phyloP scores from a whole-genome alignment of 306 rosid species.

The Quillaja saponaria region DNA sequence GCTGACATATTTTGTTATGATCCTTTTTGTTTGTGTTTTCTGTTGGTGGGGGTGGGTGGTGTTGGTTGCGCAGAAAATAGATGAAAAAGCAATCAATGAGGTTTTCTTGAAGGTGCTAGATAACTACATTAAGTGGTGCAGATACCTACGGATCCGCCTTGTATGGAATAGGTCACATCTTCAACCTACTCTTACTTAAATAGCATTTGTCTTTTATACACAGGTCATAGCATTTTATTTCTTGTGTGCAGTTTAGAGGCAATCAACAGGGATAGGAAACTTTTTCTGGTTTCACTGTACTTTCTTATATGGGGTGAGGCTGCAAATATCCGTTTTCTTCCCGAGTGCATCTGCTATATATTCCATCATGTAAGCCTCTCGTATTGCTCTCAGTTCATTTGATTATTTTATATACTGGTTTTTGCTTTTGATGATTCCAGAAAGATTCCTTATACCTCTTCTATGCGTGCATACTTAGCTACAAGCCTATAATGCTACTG shows the following conservation, averaged over 20 bases:
- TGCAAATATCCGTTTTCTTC: slow-evolving; percentile 98
- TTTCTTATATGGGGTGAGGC: slow-evolving; percentile 99
- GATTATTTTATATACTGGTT: slow-evolving; percentile 7
- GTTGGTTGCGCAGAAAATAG: slow-evolving; percentile 64
- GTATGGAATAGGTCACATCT: slow-evolving; percentile 85
- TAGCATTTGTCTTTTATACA: slow-evolving; percentile 21
- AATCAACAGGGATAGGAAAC: slow-evolving; percentile 81
- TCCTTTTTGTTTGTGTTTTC: neutral
- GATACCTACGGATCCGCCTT: slow-evolving; percentile 75
- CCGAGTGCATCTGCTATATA: slow-evolving; percentile 94
- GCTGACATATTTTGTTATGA: slow-evolving; percentile 5
- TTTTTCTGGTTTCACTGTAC: slow-evolving; percentile 79
- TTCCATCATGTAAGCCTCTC: slow-evolving; percentile 82
- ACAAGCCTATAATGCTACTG: neutral
- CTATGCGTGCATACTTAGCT: neutral
- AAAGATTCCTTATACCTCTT: slow-evolving; percentile 1
- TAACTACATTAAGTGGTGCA: slow-evolving; percentile 92
- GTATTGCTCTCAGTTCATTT: no score
- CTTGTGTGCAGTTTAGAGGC: slow-evolving; percentile 75
- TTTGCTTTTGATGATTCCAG: slow-evolving; percentile 1
- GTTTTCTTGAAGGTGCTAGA: slow-evolving; percentile 85
- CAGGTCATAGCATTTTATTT: slow-evolving; percentile 31
- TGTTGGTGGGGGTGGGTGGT: slow-evolving; percentile 8
- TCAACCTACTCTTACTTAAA: slow-evolving; percentile 32
- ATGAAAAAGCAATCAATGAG: slow-evolving; percentile 78